These are phyloP conservation scores for Fusarium sp. DNA, from an alignment of 2,329 filamentous ascomycete species.

Conservation along the genomic window DNA sequence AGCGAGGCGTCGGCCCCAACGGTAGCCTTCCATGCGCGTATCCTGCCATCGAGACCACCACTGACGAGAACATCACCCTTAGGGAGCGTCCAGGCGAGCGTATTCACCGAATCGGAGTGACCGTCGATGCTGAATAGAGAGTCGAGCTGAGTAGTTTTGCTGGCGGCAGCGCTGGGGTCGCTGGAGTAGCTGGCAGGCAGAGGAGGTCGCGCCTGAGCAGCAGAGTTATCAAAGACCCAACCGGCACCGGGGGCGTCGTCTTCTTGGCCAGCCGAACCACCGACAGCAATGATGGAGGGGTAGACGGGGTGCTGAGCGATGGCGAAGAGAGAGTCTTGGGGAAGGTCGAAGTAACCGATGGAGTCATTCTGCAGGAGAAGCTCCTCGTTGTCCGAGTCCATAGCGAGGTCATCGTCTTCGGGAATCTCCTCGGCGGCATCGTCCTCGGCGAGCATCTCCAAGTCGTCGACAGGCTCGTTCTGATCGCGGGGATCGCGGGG, in stretches of 20 bases:
- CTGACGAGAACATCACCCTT: constrained; percentile 87
- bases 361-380: constrained; percentile 92
- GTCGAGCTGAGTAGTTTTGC: constrained; percentile 67
- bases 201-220: constrained; percentile 72
- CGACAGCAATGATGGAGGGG: constrained; percentile 84
- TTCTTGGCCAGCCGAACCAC: constrained; percentile 74
- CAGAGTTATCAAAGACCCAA: constrained; percentile 83
- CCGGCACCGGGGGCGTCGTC: constrained; percentile 79
- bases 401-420: constrained; percentile 77
- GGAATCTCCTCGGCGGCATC: constrained; percentile 81
- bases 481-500: constrained; percentile 37
- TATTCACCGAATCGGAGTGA: constrained; percentile 91
- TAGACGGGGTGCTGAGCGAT: constrained; percentile 91
- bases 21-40: constrained; percentile 75
- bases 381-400: constrained; percentile 84
- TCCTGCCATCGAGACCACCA: constrained; percentile 85
- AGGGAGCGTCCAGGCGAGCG: constrained; percentile 85
- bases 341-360: constrained; percentile 88
- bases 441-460: constrained; percentile 63
- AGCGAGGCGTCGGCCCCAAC: constrained; percentile 60
- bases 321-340: constrained; percentile 93
- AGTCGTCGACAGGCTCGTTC: constrained; percentile 43
- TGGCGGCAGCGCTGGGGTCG: constrained; percentile 65
- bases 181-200: constrained; percentile 82
- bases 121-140: constrained; percentile 83